phyloP scores from a whole-genome alignment of 2,329 filamentous ascomycete genomes.

The Talaromyces sp. region DNA sequence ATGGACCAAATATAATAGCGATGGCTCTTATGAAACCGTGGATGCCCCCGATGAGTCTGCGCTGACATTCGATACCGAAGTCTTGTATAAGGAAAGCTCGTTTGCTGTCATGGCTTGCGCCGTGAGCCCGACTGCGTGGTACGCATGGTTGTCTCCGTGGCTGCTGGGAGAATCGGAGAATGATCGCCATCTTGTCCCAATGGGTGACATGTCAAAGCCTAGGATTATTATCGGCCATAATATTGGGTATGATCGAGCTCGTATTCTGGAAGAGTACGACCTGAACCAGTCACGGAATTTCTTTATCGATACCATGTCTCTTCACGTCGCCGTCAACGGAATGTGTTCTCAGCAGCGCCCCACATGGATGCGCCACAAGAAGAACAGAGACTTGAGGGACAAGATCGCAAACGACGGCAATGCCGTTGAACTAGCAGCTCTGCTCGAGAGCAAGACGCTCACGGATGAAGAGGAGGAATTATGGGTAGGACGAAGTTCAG shows the following conservation, averaged over 20 bases:
- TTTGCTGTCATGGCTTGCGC: constrained; percentile 98
- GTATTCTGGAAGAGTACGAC: constrained; percentile 83
- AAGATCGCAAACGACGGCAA: constrained; percentile 67
- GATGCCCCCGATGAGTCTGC: constrained; percentile 72
- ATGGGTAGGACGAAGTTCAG: constrained; percentile 89
- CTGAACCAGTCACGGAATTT: constrained; percentile 74
- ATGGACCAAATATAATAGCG: constrained; percentile 85
- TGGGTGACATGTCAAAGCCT: constrained; percentile 68
- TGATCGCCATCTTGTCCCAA: constrained; percentile 74
- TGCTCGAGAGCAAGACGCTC: constrained; percentile 63
- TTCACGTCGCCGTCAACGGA: constrained; percentile 95
- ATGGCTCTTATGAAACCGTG: constrained; percentile 67
- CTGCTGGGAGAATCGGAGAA: constrained; percentile 73
- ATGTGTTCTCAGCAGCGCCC: constrained; percentile 97
- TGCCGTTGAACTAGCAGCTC: constrained; percentile 61
- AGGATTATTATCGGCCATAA: constrained; percentile 91
- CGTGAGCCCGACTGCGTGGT: constrained; percentile 84
- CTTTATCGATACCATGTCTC: constrained; percentile 95
- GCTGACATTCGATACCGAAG: constrained; percentile 92
- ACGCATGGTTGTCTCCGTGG: constrained; percentile 96
- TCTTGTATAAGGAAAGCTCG: constrained; percentile 87
- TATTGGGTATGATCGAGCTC: constrained; percentile 86
- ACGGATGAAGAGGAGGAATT: constrained; percentile 85
- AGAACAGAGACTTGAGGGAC: constrained; percentile 77
- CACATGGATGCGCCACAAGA: constrained; percentile 96